Conservation (phyloP, 1,284 basidiomycete genomes). For the Malassezia equina region DNA sequence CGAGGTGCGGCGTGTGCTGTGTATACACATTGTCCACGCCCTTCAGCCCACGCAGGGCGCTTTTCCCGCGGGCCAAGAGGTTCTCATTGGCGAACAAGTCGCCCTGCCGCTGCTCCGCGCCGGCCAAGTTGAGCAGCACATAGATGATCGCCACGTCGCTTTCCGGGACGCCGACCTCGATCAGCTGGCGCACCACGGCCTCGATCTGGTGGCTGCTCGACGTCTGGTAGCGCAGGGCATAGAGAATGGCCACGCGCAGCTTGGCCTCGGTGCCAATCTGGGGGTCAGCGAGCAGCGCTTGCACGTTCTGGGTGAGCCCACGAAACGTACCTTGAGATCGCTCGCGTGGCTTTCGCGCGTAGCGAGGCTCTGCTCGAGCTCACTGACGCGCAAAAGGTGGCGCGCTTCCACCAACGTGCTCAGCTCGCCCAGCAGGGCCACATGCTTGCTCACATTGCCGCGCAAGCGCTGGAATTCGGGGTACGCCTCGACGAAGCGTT, state of each 20-base stretch:
- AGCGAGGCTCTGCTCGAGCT: constrained; percentile 91
- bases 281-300: constrained; percentile 50
- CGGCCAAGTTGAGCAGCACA: constrained; percentile 82
- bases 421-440: constrained; percentile 88
- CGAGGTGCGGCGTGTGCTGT: constrained; percentile 86
- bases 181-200: constrained; percentile 67
- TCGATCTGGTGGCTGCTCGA: constrained; percentile 73
- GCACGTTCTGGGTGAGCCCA: constrained; percentile 15
- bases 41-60: constrained; percentile 88
- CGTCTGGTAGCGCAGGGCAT: constrained; percentile 89
- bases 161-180: constrained; percentile 68
- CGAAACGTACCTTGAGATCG: constrained; percentile 63
- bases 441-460: constrained; percentile 97
- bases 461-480: constrained; percentile 93
- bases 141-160: constrained; percentile 62
- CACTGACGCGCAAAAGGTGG: constrained; percentile 67
- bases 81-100: constrained; percentile 95
- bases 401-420: constrained; percentile 77
- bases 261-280: constrained; percentile 71
- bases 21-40: constrained; percentile 99
- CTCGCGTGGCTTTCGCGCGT: constrained; percentile 70
- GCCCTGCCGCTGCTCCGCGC: constrained; percentile 90
- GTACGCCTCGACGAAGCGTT: constrained; percentile 84
- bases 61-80: constrained; percentile 83
- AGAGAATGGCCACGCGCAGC: constrained; percentile 83